These are phyloP conservation scores for Suillus discolor DNA, from an alignment of 768 basidiomycete species.

Conservation along the genomic window DNA sequence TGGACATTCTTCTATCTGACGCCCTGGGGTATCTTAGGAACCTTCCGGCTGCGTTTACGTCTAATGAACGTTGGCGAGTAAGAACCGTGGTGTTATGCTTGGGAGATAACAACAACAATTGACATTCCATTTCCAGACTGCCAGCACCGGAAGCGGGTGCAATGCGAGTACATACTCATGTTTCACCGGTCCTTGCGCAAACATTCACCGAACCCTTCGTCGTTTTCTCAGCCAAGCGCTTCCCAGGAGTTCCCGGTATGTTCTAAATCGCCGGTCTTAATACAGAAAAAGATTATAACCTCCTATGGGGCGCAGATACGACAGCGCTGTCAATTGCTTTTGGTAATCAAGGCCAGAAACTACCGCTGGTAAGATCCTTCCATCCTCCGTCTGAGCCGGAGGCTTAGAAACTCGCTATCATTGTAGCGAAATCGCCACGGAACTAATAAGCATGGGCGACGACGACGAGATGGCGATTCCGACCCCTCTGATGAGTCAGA, in stretches of 20 bases:
- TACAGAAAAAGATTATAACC: constrained; percentile 20
- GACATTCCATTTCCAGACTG: constrained; percentile 45
- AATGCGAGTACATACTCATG: constrained; percentile 60
- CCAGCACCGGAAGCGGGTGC: constrained; percentile 76
- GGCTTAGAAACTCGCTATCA: constrained; percentile 21
- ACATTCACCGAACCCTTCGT: constrained; percentile 82
- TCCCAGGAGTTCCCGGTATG: constrained; percentile 90
- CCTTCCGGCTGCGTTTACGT: constrained; percentile 83
- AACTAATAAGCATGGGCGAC: constrained; percentile 58
- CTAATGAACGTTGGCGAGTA: constrained; percentile 92
- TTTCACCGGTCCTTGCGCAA: constrained; percentile 81
- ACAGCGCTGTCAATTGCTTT: constrained; percentile 87
- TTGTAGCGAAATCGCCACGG: constrained; percentile 81
- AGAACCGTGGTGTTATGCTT: constrained; percentile 40
- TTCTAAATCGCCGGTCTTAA: constrained; percentile 21
- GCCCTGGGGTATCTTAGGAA: constrained; percentile 49
- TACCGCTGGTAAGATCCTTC: constrained; percentile 68
- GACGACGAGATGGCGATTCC: constrained; percentile 59
- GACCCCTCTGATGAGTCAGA: constrained; percentile 75
- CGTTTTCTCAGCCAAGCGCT: constrained; percentile 91
- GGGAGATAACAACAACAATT: constrained; percentile 18
- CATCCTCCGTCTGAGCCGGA: constrained; percentile 24
- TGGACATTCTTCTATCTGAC: constrained; percentile 24
- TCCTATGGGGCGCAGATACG: constrained; percentile 56
- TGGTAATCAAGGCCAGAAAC: constrained; percentile 88